Percentiles rank a stretch among this genome's conserved stretches.
Evolutionary conservation across 2,329 filamentous ascomycete species (phyloP).

Genomic region (Incumbomyces lentus): DNA sequence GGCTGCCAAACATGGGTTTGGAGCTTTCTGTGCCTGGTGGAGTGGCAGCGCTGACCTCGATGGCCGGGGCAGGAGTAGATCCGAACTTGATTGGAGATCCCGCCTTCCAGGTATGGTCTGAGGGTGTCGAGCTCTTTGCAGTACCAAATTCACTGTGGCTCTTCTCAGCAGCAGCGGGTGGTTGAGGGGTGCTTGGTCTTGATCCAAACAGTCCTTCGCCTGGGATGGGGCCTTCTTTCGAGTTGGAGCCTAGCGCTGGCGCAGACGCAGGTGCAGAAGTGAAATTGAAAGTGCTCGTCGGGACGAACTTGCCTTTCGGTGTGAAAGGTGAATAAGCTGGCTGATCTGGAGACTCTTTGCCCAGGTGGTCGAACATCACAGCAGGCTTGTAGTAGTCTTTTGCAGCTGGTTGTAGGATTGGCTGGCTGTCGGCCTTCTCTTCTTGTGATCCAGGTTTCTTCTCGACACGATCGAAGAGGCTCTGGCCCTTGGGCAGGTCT

Average conservation of each 20-base stretch:
- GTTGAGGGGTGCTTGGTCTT: slow-evolving; percentile 19
- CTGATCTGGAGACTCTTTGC: slow-evolving; percentile 16
- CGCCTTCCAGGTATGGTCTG: slow-evolving; percentile 40
- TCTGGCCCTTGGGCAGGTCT: slow-evolving; percentile 12
- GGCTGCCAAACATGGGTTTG: slow-evolving; percentile 24
- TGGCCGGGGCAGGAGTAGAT: slow-evolving; percentile 19
- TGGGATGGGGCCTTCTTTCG: slow-evolving; percentile 16
- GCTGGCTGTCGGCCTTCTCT: slow-evolving; percentile 9
- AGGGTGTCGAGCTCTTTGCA: slow-evolving; percentile 14
- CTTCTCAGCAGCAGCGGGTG: slow-evolving; percentile 9
- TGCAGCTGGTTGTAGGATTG: slow-evolving; percentile 23
- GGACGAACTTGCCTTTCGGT: slow-evolving; percentile 15
- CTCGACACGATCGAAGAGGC: slow-evolving; percentile 20
- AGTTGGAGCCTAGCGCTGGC: slow-evolving; percentile 11
- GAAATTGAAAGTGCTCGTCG: slow-evolving; percentile 17
- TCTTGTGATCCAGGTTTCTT: slow-evolving; percentile 6
- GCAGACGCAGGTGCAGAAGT: slow-evolving; percentile 13
- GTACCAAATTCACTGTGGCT: background rate
- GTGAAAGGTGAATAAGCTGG: slow-evolving; percentile 16
- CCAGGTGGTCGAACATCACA: slow-evolving; percentile 30
- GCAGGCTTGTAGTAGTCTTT: slow-evolving; percentile 23
- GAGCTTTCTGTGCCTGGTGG: slow-evolving; percentile 16
- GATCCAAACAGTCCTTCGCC: slow-evolving; percentile 24
- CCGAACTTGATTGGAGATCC: slow-evolving; percentile 40
- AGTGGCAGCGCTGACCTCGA: slow-evolving; percentile 23